Conservation (phyloP, 2,329 filamentous ascomycete genomes). For the Aspergillus unguis region DNA sequence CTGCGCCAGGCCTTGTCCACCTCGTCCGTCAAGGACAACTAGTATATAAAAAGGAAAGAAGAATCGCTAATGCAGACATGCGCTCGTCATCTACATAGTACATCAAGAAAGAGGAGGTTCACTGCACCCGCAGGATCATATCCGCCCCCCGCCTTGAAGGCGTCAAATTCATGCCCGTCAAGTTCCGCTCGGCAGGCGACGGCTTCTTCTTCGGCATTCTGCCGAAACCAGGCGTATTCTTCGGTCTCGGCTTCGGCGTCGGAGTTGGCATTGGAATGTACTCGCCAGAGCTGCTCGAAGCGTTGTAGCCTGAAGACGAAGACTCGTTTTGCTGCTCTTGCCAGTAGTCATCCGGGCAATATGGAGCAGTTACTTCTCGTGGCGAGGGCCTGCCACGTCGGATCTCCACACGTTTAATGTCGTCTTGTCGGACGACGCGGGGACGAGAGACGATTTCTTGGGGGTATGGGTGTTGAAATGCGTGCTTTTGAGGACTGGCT, state of each 20-base stretch:
- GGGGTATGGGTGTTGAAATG: too few species aligned
- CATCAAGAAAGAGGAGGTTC: slow-evolving; percentile 4
- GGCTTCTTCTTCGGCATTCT: slow-evolving; percentile 23
- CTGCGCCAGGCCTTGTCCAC: not conserved
- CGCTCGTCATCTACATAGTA: not conserved
- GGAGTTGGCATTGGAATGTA: not conserved
- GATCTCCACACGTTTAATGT: slow-evolving; percentile 33
- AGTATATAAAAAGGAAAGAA: not conserved
- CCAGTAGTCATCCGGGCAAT: slow-evolving; percentile 32
- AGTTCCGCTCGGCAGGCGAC: slow-evolving; percentile 25
- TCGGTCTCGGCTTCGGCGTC: too few species aligned
- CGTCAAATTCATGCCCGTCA: slow-evolving; percentile 16
- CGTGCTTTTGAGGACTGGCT: too few species aligned
- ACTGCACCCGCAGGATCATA: slow-evolving; percentile 33
- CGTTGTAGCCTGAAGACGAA: not conserved
- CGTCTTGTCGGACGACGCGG: slow-evolving; percentile 30
- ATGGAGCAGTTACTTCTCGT: slow-evolving; percentile 23
- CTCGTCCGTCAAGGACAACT: not conserved
- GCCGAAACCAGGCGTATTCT: not conserved
- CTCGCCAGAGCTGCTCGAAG: slow-evolving; percentile 8
- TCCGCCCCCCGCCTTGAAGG: slow-evolving; percentile 31
- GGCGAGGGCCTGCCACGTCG: slow-evolving; percentile 28
- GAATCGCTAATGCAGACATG: slow-evolving; percentile 3
- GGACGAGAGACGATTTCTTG: slow-evolving; percentile 32
- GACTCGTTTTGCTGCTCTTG: slow-evolving; percentile 15